These are phyloP conservation scores for Fusarium tricinctum DNA, from an alignment of 2,329 filamentous ascomycete species.

Conservation along the genomic window DNA sequence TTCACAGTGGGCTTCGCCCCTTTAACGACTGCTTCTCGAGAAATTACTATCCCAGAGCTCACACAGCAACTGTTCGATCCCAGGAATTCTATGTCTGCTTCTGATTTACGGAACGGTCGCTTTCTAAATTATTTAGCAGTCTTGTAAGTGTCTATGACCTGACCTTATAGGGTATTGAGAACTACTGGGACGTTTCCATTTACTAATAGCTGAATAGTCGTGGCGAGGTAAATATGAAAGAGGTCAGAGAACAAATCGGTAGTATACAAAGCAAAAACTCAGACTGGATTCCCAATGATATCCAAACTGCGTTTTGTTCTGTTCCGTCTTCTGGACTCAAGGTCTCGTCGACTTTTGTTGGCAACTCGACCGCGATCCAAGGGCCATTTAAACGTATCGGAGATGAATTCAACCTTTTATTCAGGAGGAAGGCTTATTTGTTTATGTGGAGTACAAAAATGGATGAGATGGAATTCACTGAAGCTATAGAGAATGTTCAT, in stretches of 20 bases:
- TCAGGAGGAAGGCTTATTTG: slow-evolving; percentile 99
- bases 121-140: slow-evolving; percentile 99
- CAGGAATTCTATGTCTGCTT: slow-evolving; percentile 99
- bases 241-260: slow-evolving; percentile 99
- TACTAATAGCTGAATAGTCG: slow-evolving; percentile 63
- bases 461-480: slow-evolving; percentile 99
- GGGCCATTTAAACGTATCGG: slow-evolving; percentile 99
- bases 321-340: slow-evolving; percentile 96
- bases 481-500: slow-evolving; percentile 99
- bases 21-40: slow-evolving; percentile 77
- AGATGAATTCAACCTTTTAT: slow-evolving; percentile 99
- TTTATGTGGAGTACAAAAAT: slow-evolving; percentile 99
- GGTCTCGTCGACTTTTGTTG: slow-evolving; percentile 99
- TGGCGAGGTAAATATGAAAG: slow-evolving; percentile 99
- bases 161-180: too few species aligned
- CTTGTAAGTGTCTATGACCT: slow-evolving; percentile 63
- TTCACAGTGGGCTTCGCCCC: slow-evolving; percentile 82
- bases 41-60: slow-evolving; percentile 95
- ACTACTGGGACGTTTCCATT: too few species aligned
- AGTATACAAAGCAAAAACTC: slow-evolving; percentile 99
- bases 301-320: slow-evolving; percentile 98
- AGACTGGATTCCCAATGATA: slow-evolving; percentile 99
- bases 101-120: slow-evolving; percentile 99
- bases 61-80: slow-evolving; percentile 99
- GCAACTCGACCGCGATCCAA: slow-evolving; percentile 99